Base-by-base conservation (phyloP, 192 early-diverging fungal species). In the Rhizophagus clarus region DNA sequence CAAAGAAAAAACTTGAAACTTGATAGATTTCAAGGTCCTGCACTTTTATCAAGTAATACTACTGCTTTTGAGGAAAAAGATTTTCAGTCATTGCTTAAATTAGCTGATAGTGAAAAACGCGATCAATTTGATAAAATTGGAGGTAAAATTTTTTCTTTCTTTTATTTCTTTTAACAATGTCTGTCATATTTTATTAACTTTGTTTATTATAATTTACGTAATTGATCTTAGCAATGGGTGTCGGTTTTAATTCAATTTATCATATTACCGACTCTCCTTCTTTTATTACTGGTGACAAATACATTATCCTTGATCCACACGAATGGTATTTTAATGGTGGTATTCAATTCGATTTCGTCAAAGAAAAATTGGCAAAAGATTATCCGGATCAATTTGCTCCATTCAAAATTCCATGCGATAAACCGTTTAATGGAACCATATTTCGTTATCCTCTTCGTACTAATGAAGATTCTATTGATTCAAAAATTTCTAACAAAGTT, bases 381-480 rank as follows among this genome's bases (percentile, higher is more conserved):
- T 83, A 79, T 66, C 67, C 81, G 1, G 81, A 82, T 56, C 85
- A 86, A n/a, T 74, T 86, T n/a, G 77, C 42, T 26, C 6, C 79
- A 2, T 85, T 86, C 72, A 40, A 71, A 2, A 75, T 42, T 2
- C 22, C 70, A 32, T 76, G 79, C 1, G 66, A 82, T 22, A 61
- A 63, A 22, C 24, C 81, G 1, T 86, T 80, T 61, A 17, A 71
- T 2, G 85, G 85, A 26, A 86, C 85, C 2, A 75, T 86, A 14
- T 86, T 86, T 28, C 72, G 85, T 5, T 85, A 82, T 63, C 83
- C 85, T 12, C 74, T 86, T 2, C 82, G 84, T 42, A 86, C 42
- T 12, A 45, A 45, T 12, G 11, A 45, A 45, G 42, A 84, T 56
- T 81, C 84, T 42, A 31, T 70, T 22, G 40, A 12, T 3, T 86